phyloP scores from a whole-genome alignment of 1,284 basidiomycete species.

The Leccinum pachyderme region DNA sequence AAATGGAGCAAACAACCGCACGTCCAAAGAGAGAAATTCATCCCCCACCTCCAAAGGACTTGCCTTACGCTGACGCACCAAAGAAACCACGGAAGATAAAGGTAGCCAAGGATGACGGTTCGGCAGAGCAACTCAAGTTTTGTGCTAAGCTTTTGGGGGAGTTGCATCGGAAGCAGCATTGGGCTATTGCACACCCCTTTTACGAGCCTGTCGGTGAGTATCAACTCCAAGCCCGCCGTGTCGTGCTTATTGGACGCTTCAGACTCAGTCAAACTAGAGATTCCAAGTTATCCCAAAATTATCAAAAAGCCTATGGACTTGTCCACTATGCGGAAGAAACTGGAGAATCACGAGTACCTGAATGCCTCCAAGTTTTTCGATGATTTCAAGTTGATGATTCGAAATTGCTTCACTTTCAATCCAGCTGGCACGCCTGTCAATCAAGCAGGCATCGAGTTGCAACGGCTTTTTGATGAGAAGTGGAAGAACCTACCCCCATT shows the following conservation, averaged over 20 bases:
- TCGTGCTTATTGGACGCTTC: slow-evolving; percentile 1
- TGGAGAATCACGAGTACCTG: slow-evolving; percentile 75
- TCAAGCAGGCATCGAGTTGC: slow-evolving; percentile 76
- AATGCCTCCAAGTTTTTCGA: slow-evolving; percentile 79
- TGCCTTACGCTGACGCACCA: slow-evolving; percentile 76
- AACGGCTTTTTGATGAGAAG: slow-evolving; percentile 88
- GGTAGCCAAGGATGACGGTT: slow-evolving; percentile 62
- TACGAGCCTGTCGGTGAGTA: slow-evolving; percentile 88
- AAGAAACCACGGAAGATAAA: slow-evolving; percentile 68
- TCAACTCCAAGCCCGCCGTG: not conserved
- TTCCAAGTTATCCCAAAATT: slow-evolving; percentile 84
- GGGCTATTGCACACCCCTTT: slow-evolving; percentile 78
- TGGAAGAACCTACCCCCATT: slow-evolving; percentile 78
- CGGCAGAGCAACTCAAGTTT: slow-evolving; percentile 86
- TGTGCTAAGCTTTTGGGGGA: slow-evolving; percentile 76
- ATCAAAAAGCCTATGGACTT: slow-evolving; percentile 96
- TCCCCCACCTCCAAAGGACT: slow-evolving; percentile 89
- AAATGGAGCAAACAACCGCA: slow-evolving; percentile 52
- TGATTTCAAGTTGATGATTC: slow-evolving; percentile 93
- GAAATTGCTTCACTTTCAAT: slow-evolving; percentile 93
- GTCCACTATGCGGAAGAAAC: slow-evolving; percentile 81
- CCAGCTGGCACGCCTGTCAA: slow-evolving; percentile 86
- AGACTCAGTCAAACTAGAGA: slow-evolving; percentile 78
- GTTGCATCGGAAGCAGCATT: slow-evolving; percentile 79
- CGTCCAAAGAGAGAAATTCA: slow-evolving; percentile 97